Percentiles rank a stretch among this genome's conserved stretches.
Evolutionary conservation across 805 yeast genomes (phyloP).

Genomic region (Yamadazyma paraphyllophila): DNA sequence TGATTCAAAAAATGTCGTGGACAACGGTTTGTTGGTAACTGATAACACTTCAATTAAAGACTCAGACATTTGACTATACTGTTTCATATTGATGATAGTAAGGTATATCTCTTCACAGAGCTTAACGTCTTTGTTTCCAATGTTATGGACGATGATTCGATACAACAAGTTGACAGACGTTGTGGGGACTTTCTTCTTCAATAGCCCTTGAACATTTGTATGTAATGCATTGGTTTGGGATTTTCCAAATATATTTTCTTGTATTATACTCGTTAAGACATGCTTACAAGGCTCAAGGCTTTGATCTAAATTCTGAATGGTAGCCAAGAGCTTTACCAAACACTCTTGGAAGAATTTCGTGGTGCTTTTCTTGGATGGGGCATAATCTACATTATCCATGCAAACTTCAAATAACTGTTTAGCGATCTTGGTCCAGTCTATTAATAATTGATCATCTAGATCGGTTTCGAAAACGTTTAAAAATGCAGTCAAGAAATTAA

Average conservation of each 20-base stretch:
- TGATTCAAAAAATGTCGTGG: conserved; percentile 48
- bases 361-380: conserved; percentile 29
- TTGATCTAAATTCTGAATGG: conserved; percentile 12
- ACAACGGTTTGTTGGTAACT: conserved; percentile 49
- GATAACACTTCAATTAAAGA: conserved; percentile 47
- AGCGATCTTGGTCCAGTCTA: conserved; percentile 26
- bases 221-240: conserved; percentile 18
- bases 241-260: conserved; percentile 16
- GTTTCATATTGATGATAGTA: conserved; percentile 29
- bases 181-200: conserved; percentile 18
- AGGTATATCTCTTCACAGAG: conserved; percentile 50
- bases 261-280: conserved; percentile 2
- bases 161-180: conserved; percentile 20
- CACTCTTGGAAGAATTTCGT: conserved; percentile 26
- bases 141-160: conserved; percentile 26
- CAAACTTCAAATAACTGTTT: conserved; percentile 24
- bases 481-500: conserved; percentile 25
- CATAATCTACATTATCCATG: conserved; percentile 19
- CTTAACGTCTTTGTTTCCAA: conserved; percentile 30
- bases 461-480: conserved; percentile 9
- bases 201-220: conserved; percentile 28
- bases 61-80: conserved; percentile 42
- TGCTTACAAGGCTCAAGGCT: conserved; percentile 3
- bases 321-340: conserved; percentile 11
- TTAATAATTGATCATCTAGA: conserved; percentile 4